Conservation (phyloP, 2,329 filamentous ascomycete genomes). For the Lecanicillium sp. region DNA sequence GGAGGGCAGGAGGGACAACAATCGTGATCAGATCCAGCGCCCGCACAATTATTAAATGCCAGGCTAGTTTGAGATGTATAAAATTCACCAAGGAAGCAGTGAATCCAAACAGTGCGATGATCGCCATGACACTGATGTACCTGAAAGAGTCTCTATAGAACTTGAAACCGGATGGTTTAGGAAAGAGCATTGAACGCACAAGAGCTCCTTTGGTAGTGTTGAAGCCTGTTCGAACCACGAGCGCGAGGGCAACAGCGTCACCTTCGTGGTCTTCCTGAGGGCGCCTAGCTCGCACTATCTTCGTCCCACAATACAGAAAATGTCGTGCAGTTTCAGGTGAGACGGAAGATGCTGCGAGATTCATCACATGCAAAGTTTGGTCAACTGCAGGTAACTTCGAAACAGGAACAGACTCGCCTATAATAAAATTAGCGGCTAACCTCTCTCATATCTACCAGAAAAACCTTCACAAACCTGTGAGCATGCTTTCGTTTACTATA, state of each 20-base stretch:
- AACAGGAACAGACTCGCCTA: conserved; percentile 88
- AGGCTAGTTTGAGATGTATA: conserved; percentile 70
- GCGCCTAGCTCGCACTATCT: conserved; percentile 81
- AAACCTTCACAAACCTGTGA: conserved; percentile 53
- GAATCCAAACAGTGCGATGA: conserved; percentile 80
- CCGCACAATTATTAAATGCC: conserved; percentile 85
- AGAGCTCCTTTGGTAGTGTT: conserved; percentile 95
- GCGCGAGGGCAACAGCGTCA: conserved; percentile 82
- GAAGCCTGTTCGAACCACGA: conserved; percentile 91
- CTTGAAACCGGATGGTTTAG: conserved; percentile 96
- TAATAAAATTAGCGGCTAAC: conserved; percentile 7
- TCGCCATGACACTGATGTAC: conserved; percentile 94
- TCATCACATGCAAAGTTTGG: conserved; percentile 65
- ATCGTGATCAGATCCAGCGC: conserved; percentile 96
- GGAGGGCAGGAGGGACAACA: conserved; percentile 88
- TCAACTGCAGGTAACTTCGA: conserved; percentile 83
- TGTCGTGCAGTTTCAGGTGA: conserved; percentile 77
- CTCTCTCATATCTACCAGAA: neutral
- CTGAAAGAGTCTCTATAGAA: conserved; percentile 97
- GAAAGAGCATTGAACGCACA: conserved; percentile 96
- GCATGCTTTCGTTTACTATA: conserved; percentile 98
- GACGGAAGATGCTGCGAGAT: conserved; percentile 73
- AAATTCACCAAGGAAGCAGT: conserved; percentile 91
- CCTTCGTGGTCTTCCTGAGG: conserved; percentile 81
- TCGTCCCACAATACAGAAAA: conserved; percentile 91